These are phyloP conservation scores for Scytalidium sp. DNA, from an alignment of 2,329 filamentous ascomycete species.

Conservation along the genomic window DNA sequence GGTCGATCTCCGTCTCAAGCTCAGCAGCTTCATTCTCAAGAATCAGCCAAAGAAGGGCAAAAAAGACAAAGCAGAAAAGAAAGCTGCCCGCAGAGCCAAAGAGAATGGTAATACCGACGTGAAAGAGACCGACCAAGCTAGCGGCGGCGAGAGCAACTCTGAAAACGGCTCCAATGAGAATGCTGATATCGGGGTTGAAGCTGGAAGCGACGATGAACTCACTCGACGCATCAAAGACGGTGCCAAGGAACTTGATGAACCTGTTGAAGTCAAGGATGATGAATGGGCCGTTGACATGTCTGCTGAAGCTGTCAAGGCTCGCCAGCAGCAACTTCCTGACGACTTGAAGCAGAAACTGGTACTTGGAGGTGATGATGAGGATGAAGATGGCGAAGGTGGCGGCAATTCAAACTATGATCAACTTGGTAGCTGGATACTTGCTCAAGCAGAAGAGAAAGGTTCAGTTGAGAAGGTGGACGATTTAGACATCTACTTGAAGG, in stretches of 20 bases:
- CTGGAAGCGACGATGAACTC: constrained; percentile 87
- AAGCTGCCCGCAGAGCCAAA: constrained; percentile 88
- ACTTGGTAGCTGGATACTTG: constrained; percentile 88
- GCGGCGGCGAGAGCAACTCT: constrained; percentile 64
- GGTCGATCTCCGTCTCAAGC: constrained; percentile 90
- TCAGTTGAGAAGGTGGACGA: constrained; percentile 78
- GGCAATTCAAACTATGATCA: constrained; percentile 80
- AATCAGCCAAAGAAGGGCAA: constrained; percentile 91
- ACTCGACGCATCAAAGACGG: constrained; percentile 69
- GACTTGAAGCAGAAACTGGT: constrained; percentile 93
- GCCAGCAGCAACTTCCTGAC: constrained; percentile 86
- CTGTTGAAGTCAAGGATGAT: constrained; percentile 71
- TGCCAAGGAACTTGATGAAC: constrained; percentile 68
- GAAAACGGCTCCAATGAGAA: constrained; percentile 52
- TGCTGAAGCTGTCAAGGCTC: constrained; percentile 90
- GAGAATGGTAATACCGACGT: constrained; percentile 51
- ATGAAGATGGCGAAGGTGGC: constrained; percentile 75
- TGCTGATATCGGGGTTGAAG: constrained; percentile 57
- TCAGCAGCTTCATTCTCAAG: constrained; percentile 96
- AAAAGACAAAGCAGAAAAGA: constrained; percentile 92
- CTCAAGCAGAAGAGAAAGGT: constrained; percentile 67
- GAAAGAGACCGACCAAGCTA: constrained; percentile 51
- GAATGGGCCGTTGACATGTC: constrained; percentile 98
- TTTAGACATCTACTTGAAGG: constrained; percentile 92
- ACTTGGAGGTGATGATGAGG: constrained; percentile 73